A percentile compares a stretch with the other conserved stretches of the same genome.
Conservation (phyloP, 768 basidiomycete species). For the Podaxis pistillaris region DNA sequence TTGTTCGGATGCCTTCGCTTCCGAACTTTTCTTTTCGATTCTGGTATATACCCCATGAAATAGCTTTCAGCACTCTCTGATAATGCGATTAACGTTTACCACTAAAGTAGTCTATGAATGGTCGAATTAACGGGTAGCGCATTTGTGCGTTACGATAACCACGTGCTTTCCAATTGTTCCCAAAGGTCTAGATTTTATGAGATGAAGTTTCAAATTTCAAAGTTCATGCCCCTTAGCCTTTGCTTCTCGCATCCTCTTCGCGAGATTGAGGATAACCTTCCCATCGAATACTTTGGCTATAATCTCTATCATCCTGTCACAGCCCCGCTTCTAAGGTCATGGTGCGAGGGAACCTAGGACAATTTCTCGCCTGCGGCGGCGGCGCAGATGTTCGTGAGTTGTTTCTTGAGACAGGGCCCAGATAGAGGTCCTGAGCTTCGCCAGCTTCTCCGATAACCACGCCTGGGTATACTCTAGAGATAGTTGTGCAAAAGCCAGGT, state of each 20-base stretch:
- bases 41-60: no score
- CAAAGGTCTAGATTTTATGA: neutral
- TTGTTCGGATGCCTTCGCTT: no score
- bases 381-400: constrained; percentile 48
- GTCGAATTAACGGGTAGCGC: neutral
- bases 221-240: constrained; percentile 16
- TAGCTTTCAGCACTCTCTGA: no score
- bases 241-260: constrained; percentile 32
- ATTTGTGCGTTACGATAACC: neutral
- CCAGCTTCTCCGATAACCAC: constrained; percentile 52
- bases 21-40: no score
- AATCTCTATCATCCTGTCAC: constrained; percentile 46
- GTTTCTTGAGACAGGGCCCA: constrained; percentile 51
- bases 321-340: constrained; percentile 47
- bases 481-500: neutral
- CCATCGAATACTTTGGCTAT: constrained; percentile 41
- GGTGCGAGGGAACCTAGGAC: constrained; percentile 38
- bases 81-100: no score
- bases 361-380: constrained; percentile 48
- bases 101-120: neutral
- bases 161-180: neutral
- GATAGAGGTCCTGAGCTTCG: constrained; percentile 41
- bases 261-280: constrained; percentile 38
- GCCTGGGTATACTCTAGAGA: constrained; percentile 41
- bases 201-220: neutral